These are phyloP conservation scores for Yarrowia divulgata DNA, from an alignment of 805 yeast genomes.

Conservation along the genomic window DNA sequence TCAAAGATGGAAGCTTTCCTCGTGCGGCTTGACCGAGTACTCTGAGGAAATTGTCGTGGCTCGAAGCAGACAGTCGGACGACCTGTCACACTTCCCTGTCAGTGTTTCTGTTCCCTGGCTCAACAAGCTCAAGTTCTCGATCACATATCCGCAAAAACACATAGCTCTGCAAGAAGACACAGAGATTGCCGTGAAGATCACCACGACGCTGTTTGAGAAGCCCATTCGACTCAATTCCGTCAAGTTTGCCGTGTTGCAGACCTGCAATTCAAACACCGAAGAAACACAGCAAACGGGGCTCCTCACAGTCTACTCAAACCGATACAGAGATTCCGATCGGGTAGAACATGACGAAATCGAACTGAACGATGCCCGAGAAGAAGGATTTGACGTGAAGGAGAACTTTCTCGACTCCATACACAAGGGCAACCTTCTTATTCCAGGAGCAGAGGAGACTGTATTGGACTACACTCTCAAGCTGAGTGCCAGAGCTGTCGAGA, in stretches of 20 bases:
- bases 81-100: background rate
- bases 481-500: background rate
- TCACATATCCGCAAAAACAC: background rate
- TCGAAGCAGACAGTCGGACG: background rate
- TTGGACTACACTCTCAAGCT: background rate
- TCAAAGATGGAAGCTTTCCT: background rate
- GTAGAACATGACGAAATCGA: background rate
- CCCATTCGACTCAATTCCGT: background rate
- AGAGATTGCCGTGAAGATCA: background rate
- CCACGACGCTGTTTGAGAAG: background rate
- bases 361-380: background rate
- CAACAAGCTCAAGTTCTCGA: background rate
- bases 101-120: background rate
- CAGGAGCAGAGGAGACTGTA: background rate
- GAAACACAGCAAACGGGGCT: background rate
- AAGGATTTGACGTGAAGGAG: background rate
- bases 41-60: background rate
- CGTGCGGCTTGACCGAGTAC: background rate
- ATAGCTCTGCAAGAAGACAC: background rate
- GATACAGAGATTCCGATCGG: background rate
- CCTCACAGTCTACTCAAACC: background rate
- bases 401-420: background rate
- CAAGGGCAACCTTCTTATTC: background rate
- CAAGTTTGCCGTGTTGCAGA: background rate
- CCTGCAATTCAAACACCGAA: background rate